These are phyloP conservation scores for Pelargonium cotyledonis DNA, from an alignment of 441 rosid genomes.

Conservation along the genomic window DNA sequence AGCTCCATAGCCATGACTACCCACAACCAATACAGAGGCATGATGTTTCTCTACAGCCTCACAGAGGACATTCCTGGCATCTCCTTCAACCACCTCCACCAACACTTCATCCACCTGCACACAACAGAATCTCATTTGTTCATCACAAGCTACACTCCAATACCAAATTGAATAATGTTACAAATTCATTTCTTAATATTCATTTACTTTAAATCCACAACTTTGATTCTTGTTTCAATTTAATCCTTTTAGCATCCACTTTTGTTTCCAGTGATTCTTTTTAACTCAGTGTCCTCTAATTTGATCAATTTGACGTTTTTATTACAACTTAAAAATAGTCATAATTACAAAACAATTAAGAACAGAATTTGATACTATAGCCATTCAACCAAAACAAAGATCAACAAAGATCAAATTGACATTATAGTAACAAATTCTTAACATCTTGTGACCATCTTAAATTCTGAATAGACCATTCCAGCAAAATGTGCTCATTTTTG, in stretches of 20 bases:
- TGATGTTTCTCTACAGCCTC: constrained; percentile 81
- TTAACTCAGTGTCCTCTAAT: too few species aligned
- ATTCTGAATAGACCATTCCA: too few species aligned
- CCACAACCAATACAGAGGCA: constrained; percentile 74
- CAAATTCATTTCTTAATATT: too few species aligned
- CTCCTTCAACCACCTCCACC: constrained; percentile 68
- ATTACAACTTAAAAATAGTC: too few species aligned
- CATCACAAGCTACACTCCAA: not conserved
- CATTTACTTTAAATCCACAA: not conserved
- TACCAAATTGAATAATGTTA: not conserved
- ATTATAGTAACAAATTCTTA: too few species aligned
- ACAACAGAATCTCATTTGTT: not conserved
- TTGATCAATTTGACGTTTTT: too few species aligned
- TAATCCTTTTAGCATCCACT: too few species aligned
- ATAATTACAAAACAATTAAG: too few species aligned
- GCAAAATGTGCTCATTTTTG: too few species aligned
- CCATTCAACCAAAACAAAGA: not conserved
- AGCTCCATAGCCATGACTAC: constrained; percentile 95
- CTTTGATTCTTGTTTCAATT: not conserved
- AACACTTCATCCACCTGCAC: constrained; percentile 47
- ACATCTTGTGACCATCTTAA: too few species aligned
- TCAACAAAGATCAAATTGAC: not conserved
- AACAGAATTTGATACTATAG: not conserved
- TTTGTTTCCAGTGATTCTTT: too few species aligned
- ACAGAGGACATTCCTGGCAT: constrained; percentile 73